phyloP scores from a whole-genome alignment of 805 yeast genomes.

The Ogataea salicorniae region DNA sequence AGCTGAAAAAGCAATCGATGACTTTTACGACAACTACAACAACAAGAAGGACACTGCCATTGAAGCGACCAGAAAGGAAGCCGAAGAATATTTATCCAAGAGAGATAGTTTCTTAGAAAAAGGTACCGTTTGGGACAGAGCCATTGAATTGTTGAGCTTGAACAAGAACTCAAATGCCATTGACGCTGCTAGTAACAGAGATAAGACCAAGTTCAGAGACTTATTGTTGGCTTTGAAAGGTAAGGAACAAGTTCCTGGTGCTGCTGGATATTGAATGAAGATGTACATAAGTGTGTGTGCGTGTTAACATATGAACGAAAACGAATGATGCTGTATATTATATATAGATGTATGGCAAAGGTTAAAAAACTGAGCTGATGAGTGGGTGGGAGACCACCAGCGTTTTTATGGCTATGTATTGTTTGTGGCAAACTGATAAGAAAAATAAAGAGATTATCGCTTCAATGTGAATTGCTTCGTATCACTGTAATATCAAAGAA shows the following conservation, averaged over 20 bases:
- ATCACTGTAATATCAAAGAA: too few species aligned
- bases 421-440: too few species aligned
- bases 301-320: background rate
- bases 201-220: slow-evolving; percentile 49
- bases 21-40: slow-evolving; percentile 87
- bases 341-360: too few species aligned
- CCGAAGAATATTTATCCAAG: slow-evolving; percentile 62
- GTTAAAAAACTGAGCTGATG: too few species aligned
- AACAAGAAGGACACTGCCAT: slow-evolving; percentile 69
- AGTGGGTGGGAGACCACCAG: too few species aligned
- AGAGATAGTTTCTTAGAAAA: slow-evolving; percentile 60
- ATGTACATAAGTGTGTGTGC: background rate
- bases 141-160: slow-evolving; percentile 38
- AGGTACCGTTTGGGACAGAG: slow-evolving; percentile 54
- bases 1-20: slow-evolving; percentile 82
- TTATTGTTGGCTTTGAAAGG: slow-evolving; percentile 49
- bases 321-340: too few species aligned
- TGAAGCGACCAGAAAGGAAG: slow-evolving; percentile 59
- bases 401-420: too few species aligned
- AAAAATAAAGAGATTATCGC: too few species aligned
- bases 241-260: slow-evolving; percentile 51
- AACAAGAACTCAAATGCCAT: slow-evolving; percentile 32
- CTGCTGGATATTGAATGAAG: slow-evolving; percentile 40
- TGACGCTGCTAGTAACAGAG: slow-evolving; percentile 34
- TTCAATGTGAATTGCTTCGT: too few species aligned